Evolutionary conservation across 805 yeast species (phyloP).

Genomic region (Starmerella roubikii): DNA sequence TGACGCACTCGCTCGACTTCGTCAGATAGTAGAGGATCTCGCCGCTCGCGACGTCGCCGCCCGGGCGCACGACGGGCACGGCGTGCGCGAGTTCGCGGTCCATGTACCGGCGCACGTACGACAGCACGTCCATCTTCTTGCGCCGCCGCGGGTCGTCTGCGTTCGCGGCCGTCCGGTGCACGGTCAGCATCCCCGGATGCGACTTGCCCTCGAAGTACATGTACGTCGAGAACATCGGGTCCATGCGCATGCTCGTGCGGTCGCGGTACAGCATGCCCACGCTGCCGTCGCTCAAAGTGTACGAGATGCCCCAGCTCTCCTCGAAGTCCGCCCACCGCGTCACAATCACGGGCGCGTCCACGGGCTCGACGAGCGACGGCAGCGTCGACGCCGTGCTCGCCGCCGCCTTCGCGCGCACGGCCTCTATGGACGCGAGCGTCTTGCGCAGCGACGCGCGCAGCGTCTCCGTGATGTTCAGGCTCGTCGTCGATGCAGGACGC

Average conservation of each 20-base stretch:
- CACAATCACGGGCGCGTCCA: conserved; percentile 12
- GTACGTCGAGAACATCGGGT: conserved; percentile 38
- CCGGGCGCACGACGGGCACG: conserved; percentile 38
- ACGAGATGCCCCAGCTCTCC: conserved; percentile 88
- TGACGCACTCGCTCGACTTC: conserved; percentile 63
- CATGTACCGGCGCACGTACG: conserved; percentile 86
- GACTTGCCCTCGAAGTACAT: conserved; percentile 48
- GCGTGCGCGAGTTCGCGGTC: conserved; percentile 66
- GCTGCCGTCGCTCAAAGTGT: conserved; percentile 77
- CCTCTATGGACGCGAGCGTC: conserved; percentile 3
- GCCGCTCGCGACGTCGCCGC: conserved; percentile 23
- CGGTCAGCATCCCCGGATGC: conserved; percentile 14
- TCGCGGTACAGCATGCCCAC: conserved; percentile 85
- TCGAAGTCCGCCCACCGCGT: conserved; percentile 98
- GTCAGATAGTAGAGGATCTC: conserved; percentile 70
- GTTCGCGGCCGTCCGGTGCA: conserved; percentile 31
- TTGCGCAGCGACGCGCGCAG: conserved; percentile 11
- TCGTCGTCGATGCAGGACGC: conserved; percentile 10
- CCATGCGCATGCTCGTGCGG: conserved; percentile 63
- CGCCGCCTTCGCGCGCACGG: not conserved
- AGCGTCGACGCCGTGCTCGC: not conserved
- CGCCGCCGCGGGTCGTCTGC: conserved; percentile 26
- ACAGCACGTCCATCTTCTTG: conserved; percentile 67
- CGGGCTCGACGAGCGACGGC: conserved; percentile 2
- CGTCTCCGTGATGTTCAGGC: conserved; percentile 6